Evolutionary conservation across 257 asterid genomes (phyloP).

Genomic region (Przewalskia tangutica): DNA sequence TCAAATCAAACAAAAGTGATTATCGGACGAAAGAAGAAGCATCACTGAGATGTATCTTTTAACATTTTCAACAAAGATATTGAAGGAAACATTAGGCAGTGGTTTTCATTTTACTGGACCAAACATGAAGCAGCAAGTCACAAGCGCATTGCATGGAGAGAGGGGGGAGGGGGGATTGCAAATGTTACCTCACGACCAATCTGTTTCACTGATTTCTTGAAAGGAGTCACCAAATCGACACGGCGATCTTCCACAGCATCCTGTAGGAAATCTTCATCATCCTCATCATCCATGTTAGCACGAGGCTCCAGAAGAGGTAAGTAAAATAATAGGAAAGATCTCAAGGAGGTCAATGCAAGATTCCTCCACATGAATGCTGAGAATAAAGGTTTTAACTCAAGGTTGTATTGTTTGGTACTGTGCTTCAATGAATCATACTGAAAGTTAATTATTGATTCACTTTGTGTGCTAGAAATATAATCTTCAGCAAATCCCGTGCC

Average conservation of each 20-base stretch:
- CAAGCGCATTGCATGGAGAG: background rate
- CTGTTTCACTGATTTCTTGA: conserved; percentile 83
- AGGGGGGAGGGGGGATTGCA: background rate
- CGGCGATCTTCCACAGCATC: conserved; percentile 39
- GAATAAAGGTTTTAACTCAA: conserved; percentile 60
- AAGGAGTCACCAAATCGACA: conserved; percentile 63
- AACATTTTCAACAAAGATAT: background rate
- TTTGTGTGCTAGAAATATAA: conserved; percentile 22
- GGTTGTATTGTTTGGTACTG: conserved; percentile 47
- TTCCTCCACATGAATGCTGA: conserved; percentile 87
- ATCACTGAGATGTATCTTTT: background rate
- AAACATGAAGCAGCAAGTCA: background rate
- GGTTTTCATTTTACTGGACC: background rate
- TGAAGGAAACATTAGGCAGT: background rate
- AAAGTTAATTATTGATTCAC: conserved; percentile 29
- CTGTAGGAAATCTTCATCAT: conserved; percentile 58
- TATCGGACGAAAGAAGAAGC: background rate
- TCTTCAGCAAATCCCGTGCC: conserved; percentile 47
- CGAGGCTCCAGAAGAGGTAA: conserved; percentile 86
- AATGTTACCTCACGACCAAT: conserved; percentile 66
- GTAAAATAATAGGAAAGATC: conserved; percentile 67
- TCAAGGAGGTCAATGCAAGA: conserved; percentile 57
- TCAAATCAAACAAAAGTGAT: background rate
- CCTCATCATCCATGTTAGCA: conserved; percentile 38
- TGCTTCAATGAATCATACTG: conserved; percentile 24